Percentiles rank a stretch among this genome's conserved stretches.
Evolutionary conservation across 371 early-diverging fungal genomes (phyloP).

Genomic region (Mucor indicus): DNA sequence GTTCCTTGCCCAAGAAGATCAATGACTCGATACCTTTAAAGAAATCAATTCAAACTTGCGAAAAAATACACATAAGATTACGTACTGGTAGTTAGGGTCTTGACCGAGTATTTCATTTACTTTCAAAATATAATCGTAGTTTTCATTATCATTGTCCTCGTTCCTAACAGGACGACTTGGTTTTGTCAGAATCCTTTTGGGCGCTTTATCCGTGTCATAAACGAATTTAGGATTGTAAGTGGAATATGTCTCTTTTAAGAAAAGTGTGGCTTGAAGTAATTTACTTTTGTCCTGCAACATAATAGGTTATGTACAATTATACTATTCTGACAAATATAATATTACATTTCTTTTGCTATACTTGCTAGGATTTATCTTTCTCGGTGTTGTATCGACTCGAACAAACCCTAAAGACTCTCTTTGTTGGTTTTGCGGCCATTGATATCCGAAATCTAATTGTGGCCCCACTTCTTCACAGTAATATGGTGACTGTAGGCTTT

Average conservation of each 20-base stretch:
- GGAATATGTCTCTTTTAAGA: slow-evolving; percentile 68
- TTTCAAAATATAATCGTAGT: slow-evolving; percentile 91
- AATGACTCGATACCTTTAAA: slow-evolving; percentile 75
- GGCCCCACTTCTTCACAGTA: slow-evolving; percentile 34
- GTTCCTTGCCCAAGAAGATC: slow-evolving; percentile 96
- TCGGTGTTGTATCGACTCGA: too few relatives aligned
- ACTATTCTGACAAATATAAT: too few relatives aligned
- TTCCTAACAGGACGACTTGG: slow-evolving; percentile 86
- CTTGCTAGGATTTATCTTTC: too few relatives aligned
- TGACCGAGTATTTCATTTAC: slow-evolving; percentile 91
- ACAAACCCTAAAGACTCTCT: slow-evolving; percentile 5
- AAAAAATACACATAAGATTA: slow-evolving; percentile 13
- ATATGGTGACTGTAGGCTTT: slow-evolving; percentile 15
- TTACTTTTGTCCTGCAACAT: too few relatives aligned
- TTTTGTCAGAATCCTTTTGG: slow-evolving; percentile 90
- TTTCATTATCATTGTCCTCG: slow-evolving; percentile 91
- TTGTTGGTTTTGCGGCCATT: slow-evolving; percentile 22
- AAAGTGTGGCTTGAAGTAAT: too few relatives aligned
- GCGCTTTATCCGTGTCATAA: slow-evolving; percentile 72
- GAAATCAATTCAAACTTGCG: too few relatives aligned
- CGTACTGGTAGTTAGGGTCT: slow-evolving; percentile 75
- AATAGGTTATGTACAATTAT: too few relatives aligned
- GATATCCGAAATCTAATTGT: slow-evolving; percentile 26
- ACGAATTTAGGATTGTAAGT: slow-evolving; percentile 69
- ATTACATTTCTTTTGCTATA: too few relatives aligned